phyloP scores from a whole-genome alignment of 805 yeast species.

The Myxozyma monticola region DNA sequence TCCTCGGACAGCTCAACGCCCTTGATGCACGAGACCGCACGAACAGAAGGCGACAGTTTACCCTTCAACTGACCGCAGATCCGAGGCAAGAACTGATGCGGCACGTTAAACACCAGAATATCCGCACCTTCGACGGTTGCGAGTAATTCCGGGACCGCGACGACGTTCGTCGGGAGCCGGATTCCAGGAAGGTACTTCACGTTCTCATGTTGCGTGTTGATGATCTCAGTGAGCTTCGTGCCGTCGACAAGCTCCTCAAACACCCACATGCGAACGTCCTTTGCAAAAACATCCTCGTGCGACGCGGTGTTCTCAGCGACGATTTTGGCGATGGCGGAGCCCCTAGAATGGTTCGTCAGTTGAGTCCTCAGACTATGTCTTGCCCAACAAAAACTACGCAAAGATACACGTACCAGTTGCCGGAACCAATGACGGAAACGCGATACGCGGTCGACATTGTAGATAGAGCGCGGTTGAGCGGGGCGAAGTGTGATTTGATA shows the following conservation, averaged over 20 bases:
- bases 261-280: constrained; percentile 93
- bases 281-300: constrained; percentile 69
- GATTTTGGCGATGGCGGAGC: constrained; percentile 94
- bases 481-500: no score
- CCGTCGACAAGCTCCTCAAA: constrained; percentile 75
- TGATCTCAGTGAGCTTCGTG: constrained; percentile 79
- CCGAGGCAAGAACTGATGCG: constrained; percentile 89
- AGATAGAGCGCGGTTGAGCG: no score
- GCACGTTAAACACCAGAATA: constrained; percentile 87
- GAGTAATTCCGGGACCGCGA: constrained; percentile 82
- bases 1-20: constrained; percentile 86
- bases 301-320: constrained; percentile 82
- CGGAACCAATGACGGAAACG: constrained; percentile 86
- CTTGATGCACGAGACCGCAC: constrained; percentile 94
- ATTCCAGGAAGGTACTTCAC: constrained; percentile 92
- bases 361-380: no score
- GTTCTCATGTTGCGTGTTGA: constrained; percentile 87
- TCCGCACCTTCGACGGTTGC: constrained; percentile 80
- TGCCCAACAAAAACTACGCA: not conserved
- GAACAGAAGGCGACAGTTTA: constrained; percentile 57
- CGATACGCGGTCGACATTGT: constrained; percentile 6
- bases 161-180: constrained; percentile 77
- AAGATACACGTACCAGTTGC: constrained; percentile 64
- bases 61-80: constrained; percentile 63
- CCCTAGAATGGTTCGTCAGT: constrained; percentile 52